Percentiles rank a stretch among this genome's conserved stretches.
Evolutionary conservation across 441 rosid genomes (phyloP).

Genomic region (Euphorbia celastroides): DNA sequence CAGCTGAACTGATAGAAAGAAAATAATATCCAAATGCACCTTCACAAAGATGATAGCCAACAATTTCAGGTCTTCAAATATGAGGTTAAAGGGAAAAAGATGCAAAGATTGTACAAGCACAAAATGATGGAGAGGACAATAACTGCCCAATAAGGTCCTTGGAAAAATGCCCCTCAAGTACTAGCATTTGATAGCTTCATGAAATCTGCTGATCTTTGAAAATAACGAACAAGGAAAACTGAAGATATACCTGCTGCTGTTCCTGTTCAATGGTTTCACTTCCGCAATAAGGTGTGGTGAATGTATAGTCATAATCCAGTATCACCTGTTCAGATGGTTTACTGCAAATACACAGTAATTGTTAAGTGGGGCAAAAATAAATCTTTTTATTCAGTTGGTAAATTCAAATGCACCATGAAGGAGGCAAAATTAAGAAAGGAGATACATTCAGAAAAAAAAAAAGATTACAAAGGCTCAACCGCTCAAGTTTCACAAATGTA

Average conservation of each 20-base stretch:
- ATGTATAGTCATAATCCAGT: conserved; percentile 95
- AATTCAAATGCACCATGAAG: background rate
- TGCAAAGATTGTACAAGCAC: background rate
- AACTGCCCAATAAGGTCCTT: background rate
- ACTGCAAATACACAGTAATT: conserved; percentile 45
- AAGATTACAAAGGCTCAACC: background rate
- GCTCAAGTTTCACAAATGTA: background rate
- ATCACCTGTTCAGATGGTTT: conserved; percentile 88
- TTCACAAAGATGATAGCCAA: background rate
- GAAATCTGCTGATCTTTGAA: background rate
- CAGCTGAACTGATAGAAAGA: background rate
- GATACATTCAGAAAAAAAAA: background rate
- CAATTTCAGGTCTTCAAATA: background rate
- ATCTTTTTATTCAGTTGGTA: conserved; percentile 1
- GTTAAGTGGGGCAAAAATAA: conserved; percentile 8
- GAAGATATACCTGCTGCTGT: conserved; percentile 40
- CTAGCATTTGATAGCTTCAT: background rate
- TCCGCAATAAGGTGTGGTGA: conserved; percentile 86
- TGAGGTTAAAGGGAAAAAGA: background rate
- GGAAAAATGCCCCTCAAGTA: background rate
- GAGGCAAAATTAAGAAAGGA: background rate
- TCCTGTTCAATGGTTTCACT: conserved; percentile 54
- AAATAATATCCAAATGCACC: background rate
- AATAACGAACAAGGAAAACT: conserved; percentile 14
- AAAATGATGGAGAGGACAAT: background rate